phyloP scores from a whole-genome alignment of 164 flowering plant genomes.

The Cinnamomum micranthum region DNA sequence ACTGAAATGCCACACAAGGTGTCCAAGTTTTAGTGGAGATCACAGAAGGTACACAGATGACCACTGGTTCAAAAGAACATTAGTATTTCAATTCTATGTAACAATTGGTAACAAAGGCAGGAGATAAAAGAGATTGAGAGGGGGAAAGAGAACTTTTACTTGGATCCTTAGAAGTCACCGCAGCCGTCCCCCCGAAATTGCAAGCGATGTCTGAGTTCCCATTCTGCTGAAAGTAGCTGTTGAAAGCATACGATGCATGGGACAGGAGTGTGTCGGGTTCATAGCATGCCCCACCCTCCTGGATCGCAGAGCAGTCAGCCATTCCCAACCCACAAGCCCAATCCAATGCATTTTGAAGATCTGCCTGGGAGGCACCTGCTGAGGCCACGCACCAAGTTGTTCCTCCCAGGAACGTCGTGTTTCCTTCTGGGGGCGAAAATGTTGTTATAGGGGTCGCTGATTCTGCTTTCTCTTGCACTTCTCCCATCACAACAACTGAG shows the following conservation, averaged over 20 bases:
- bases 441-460: conserved; percentile 37
- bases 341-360: conserved; percentile 76
- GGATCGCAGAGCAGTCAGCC: conserved; percentile 61
- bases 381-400: conserved; percentile 87
- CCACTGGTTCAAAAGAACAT: background rate
- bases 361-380: conserved; percentile 52
- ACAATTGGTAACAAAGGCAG: background rate
- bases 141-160: conserved; percentile 34
- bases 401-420: conserved; percentile 80
- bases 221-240: conserved; percentile 74
- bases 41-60: background rate
- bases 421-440: conserved; percentile 85
- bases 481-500: conserved; percentile 19
- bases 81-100: background rate
- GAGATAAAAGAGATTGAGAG: background rate
- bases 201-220: conserved; percentile 84
- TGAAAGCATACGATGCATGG: conserved; percentile 94
- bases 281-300: conserved; percentile 53
- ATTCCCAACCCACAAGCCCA: conserved; percentile 90
- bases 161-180: conserved; percentile 50
- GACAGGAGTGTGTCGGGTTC: conserved; percentile 73
- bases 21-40: no score
- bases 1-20: no score
- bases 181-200: conserved; percentile 84
- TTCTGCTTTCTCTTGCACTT: conserved; percentile 51